Evolutionary conservation across 495 filamentous ascomycete genomes (phyloP).

Genomic region (Trichoderma orchidacearum): DNA sequence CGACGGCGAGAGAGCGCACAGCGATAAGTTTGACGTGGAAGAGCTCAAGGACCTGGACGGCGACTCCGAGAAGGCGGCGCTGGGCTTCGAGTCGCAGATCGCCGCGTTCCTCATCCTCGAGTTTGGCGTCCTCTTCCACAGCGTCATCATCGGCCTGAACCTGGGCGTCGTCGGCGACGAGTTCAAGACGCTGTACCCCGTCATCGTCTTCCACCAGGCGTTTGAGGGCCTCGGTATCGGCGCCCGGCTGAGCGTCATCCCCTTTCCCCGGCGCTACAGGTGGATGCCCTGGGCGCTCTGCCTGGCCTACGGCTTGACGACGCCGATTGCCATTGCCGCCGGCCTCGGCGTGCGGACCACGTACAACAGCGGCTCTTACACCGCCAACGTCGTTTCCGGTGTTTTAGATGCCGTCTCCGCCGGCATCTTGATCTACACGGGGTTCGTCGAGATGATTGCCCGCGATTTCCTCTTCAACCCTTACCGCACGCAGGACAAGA

Average conservation of each 20-base stretch:
- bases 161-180: slow-evolving; percentile 42
- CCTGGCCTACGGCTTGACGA: slow-evolving; percentile 43
- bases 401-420: slow-evolving; percentile 43
- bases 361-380: slow-evolving; percentile 43
- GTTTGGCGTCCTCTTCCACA: slow-evolving; percentile 61
- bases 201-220: slow-evolving; percentile 55
- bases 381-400: slow-evolving; percentile 41
- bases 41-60: background rate
- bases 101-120: slow-evolving; percentile 52
- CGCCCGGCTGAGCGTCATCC: slow-evolving; percentile 51
- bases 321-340: slow-evolving; percentile 45
- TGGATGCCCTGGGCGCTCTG: slow-evolving; percentile 22
- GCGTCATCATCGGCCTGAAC: slow-evolving; percentile 47
- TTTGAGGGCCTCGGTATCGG: slow-evolving; percentile 72
- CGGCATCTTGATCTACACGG: slow-evolving; percentile 46
- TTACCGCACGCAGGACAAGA: background rate
- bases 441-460: slow-evolving; percentile 46
- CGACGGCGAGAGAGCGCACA: background rate
- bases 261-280: background rate
- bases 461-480: slow-evolving; percentile 33
- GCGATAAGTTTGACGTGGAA: background rate
- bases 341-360: slow-evolving; percentile 36
- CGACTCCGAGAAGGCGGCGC: background rate
- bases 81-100: slow-evolving; percentile 18
- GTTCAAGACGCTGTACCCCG: slow-evolving; percentile 37